phyloP scores from a whole-genome alignment of 306 rosid species.

The Dryas octopetala region DNA sequence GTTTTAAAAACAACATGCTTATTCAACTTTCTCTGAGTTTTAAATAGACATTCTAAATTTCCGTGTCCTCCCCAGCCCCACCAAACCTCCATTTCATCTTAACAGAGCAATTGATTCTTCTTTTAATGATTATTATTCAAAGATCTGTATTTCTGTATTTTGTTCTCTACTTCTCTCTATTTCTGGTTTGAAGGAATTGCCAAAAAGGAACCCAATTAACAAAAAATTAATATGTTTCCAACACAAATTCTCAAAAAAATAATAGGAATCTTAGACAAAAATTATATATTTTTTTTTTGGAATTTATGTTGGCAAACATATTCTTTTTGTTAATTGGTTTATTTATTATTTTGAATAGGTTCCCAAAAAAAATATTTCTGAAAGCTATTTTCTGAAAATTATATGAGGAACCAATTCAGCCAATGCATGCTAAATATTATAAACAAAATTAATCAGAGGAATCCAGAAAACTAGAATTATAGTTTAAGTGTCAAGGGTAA shows the following conservation, averaged over 20 bases:
- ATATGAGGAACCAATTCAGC: background rate
- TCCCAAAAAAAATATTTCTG: too few relatives aligned
- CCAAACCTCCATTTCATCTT: background rate
- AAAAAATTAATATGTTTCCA: background rate
- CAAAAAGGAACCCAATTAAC: background rate
- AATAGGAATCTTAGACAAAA: background rate
- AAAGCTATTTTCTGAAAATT: background rate
- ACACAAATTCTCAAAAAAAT: background rate
- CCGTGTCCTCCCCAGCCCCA: background rate
- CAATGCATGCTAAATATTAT: background rate
- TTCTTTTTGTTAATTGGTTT: too few relatives aligned
- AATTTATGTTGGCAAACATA: too few relatives aligned
- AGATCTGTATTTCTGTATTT: too few relatives aligned
- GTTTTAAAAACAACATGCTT: too few relatives aligned
- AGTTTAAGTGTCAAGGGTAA: background rate
- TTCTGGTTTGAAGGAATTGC: background rate
- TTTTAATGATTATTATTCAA: background rate
- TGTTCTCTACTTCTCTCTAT: background rate
- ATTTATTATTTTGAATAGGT: too few relatives aligned
- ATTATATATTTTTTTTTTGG: too few relatives aligned
- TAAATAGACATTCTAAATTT: background rate
- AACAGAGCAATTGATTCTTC: too few relatives aligned
- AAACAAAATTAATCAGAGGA: background rate
- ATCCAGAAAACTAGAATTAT: background rate
- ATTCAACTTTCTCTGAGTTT: background rate